These are phyloP conservation scores for Picochlorum sp. DNA, from an alignment of 139 green algal species.

Conservation along the genomic window DNA sequence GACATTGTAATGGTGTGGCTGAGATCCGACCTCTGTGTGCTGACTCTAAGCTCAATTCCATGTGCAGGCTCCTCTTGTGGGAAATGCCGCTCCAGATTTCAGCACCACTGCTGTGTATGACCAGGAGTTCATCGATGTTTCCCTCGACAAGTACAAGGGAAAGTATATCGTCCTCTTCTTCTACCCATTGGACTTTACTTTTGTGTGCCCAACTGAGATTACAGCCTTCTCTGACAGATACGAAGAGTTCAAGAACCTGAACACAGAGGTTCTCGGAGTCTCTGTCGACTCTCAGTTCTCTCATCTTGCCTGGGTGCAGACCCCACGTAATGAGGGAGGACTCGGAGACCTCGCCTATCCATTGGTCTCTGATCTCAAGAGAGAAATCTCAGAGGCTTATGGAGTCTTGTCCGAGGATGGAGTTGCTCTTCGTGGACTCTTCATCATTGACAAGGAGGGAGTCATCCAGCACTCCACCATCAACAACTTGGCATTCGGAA, in stretches of 20 bases:
- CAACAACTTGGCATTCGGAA: conserved; percentile 98
- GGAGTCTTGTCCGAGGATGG: conserved; percentile 82
- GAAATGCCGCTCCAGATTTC: conserved; percentile 83
- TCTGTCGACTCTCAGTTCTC: conserved; percentile 93
- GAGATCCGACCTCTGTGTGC: too few relatives aligned
- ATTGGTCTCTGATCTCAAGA: conserved; percentile 95
- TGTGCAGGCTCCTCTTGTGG: conserved; percentile 54
- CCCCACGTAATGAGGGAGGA: conserved; percentile 72
- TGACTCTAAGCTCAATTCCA: too few relatives aligned
- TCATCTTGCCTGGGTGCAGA: conserved; percentile 98
- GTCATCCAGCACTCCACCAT: conserved; percentile 95
- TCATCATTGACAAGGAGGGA: conserved; percentile 94
- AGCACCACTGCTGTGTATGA: conserved; percentile 80
- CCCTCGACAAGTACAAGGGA: conserved; percentile 82
- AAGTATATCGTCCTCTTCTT: conserved; percentile 99
- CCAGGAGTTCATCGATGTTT: conserved; percentile 91
- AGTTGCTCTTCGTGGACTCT: conserved; percentile 82
- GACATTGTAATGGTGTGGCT: too few relatives aligned
- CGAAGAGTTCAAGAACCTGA: conserved; percentile 80
- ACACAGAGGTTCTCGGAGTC: conserved; percentile 81
- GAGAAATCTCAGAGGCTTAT: conserved; percentile 75
- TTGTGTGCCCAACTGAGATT: conserved; percentile 93
- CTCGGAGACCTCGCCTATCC: conserved; percentile 94
- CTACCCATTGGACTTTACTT: conserved; percentile 97
- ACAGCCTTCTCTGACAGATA: conserved; percentile 94